Base-by-base conservation (phyloP, 192 early-diverging fungal species). In the Chytriomyces sp. region DNA sequence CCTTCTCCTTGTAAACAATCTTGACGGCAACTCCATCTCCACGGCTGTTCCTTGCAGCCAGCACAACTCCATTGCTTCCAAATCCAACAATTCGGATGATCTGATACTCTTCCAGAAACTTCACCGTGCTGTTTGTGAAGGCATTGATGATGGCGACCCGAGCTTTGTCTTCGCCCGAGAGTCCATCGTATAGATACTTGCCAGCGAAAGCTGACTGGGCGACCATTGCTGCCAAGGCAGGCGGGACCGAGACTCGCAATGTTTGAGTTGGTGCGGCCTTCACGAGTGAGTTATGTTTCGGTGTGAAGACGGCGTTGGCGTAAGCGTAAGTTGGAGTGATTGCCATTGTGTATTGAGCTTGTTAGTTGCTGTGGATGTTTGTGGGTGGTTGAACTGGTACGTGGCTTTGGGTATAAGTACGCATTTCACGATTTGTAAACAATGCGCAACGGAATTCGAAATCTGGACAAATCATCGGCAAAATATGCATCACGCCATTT, bases 1-100 rank as follows among this genome's bases (percentile, higher is more conserved):
- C 53, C 13, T 20, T 13, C 53, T 57, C 64, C 64, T 64, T 64
- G 64, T 64, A 64, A 43, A 64, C 24, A 11, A 64, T 26, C 26
- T 64, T 64, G 18, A 64, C 16, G 5, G 64, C 64, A 0, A 64
- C 64, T 13, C 11, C 64, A 13, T 26, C 16, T n/a, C 53, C 24
- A 11, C 11, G 64, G 64, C 11, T 20, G 64, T 64, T 13, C 24
- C 26, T 13, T 1, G 64, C 64, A 45, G 16, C 24, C 16, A 45
- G 11, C 70, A 50, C 70, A 72, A 72, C 28, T 11, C 78, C 78
- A 50, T 79, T 79, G 8, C 24, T 10, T 16, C 78, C 78, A 47
- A 67, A 79, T 18, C 78, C 78, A 23, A 79, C n/a, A 60, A 79
- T 67, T 5, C 59, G 50, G 26, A 13, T 7, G 45, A 77, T 26